Evolutionary conservation across 176 grass and related monocot genomes (phyloP).

Genomic region (Aegilops longissima): DNA sequence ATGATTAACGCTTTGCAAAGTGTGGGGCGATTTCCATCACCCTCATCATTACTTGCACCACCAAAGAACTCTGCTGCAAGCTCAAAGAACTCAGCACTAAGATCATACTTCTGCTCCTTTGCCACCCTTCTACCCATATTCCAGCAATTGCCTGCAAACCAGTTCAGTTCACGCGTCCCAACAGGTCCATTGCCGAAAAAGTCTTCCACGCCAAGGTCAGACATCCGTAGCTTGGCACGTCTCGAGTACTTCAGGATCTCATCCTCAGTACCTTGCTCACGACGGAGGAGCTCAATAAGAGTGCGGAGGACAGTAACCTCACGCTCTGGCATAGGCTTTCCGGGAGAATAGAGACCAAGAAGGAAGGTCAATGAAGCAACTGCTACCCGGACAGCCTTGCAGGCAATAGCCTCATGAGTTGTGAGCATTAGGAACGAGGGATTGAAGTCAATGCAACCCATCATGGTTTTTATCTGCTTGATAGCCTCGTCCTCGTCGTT

Average conservation of each 20-base stretch:
- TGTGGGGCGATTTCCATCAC: conserved; percentile 41
- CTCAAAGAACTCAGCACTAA: conserved; percentile 71
- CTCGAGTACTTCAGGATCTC: conserved; percentile 84
- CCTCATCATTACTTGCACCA: conserved; percentile 29
- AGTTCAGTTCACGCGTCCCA: conserved; percentile 68
- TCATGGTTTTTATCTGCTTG: conserved; percentile 71
- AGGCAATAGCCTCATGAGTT: conserved; percentile 76
- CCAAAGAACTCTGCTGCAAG: conserved; percentile 70
- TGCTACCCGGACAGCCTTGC: conserved; percentile 57
- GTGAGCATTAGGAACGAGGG: conserved; percentile 71
- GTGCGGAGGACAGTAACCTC: conserved; percentile 74
- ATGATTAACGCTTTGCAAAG: conserved; percentile 80
- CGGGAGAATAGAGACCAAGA: conserved; percentile 67
- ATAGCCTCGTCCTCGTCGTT: conserved; percentile 70
- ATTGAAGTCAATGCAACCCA: conserved; percentile 75
- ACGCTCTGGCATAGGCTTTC: conserved; percentile 67
- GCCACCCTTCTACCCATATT: conserved; percentile 58
- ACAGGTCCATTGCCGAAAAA: conserved; percentile 71
- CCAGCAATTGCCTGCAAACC: conserved; percentile 75
- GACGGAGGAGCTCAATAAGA: conserved; percentile 69
- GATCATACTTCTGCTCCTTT: conserved; percentile 58
- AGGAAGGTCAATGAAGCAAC: conserved; percentile 61
- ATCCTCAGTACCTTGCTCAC: conserved; percentile 50
- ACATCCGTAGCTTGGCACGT: conserved; percentile 58
- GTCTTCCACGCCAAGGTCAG: conserved; percentile 55